phyloP scores from a whole-genome alignment of 2,329 filamentous ascomycete genomes.

The Diaporthe velutina region DNA sequence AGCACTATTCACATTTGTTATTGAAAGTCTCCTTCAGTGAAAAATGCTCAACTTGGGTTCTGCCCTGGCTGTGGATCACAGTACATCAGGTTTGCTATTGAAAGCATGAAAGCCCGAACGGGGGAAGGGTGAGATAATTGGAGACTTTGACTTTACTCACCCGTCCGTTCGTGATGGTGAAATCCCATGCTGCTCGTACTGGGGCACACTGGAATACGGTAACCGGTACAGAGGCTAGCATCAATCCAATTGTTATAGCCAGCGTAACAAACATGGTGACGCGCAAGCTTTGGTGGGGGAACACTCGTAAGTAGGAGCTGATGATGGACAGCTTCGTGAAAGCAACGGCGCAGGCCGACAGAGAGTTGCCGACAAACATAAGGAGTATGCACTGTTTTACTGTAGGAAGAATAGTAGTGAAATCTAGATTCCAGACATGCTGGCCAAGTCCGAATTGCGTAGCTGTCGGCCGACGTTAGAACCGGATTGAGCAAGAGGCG shows the following conservation, averaged over 20 bases:
- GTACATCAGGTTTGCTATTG: neutral
- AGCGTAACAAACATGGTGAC: slow-evolving; percentile 3
- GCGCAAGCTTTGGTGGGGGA: slow-evolving; percentile 1
- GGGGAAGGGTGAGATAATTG: neutral
- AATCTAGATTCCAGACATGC: slow-evolving; percentile 4
- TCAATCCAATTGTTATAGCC: slow-evolving; percentile 7
- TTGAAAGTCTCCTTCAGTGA: neutral
- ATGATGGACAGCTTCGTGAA: slow-evolving; percentile 18
- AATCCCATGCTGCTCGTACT: slow-evolving; percentile 10
- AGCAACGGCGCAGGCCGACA: slow-evolving; percentile 1
- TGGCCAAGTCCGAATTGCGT: slow-evolving; percentile 7
- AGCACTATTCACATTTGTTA: neutral
- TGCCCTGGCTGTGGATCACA: neutral
- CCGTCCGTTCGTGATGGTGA: slow-evolving; percentile 2
- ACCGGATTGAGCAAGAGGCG: too few species aligned
- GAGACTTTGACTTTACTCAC: neutral
- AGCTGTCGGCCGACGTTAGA: neutral
- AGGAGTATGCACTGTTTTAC: slow-evolving; percentile 21
- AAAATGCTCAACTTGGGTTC: neutral
- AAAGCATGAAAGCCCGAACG: neutral
- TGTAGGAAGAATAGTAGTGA: neutral
- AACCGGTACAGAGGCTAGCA: neutral
- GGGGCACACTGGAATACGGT: slow-evolving; percentile 17
- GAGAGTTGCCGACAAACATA: slow-evolving; percentile 9
- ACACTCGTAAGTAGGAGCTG: slow-evolving; percentile 19